Conservation (phyloP, 176 grass and related monocot genomes). For the Guadua angustifolia region DNA sequence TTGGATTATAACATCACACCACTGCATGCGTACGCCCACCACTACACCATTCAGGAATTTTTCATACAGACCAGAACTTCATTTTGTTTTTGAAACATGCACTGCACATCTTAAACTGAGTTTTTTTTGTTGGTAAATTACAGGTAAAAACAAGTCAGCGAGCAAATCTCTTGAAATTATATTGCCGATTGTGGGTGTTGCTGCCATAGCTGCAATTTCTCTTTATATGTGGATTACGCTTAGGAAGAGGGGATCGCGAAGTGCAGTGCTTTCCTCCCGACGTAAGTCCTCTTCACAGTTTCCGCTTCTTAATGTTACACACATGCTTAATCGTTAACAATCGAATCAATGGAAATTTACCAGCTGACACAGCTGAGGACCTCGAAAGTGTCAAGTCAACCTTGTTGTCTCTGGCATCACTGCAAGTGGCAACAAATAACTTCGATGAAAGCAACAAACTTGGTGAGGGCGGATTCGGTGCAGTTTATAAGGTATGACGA, state of each 20-base stretch:
- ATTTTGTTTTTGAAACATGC: neutral
- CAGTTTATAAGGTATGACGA: slow-evolving; percentile 43
- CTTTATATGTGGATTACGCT: neutral
- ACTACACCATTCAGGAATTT: too few species aligned
- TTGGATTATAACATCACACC: too few species aligned
- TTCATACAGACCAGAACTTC: neutral
- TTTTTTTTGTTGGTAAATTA: neutral
- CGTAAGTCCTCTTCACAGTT: neutral
- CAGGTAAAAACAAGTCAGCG: slow-evolving; percentile 1
- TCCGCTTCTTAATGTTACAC: neutral
- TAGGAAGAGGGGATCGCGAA: slow-evolving; percentile 13
- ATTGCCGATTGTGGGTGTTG: slow-evolving; percentile 26
- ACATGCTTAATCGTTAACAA: neutral
- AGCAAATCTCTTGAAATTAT: slow-evolving; percentile 29
- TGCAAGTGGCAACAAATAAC: slow-evolving; percentile 42
- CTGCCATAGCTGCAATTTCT: neutral
- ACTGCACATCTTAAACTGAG: neutral
- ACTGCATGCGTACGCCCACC: too few species aligned
- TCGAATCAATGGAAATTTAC: neutral
- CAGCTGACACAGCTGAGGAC: slow-evolving; percentile 24
- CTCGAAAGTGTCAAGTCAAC: slow-evolving; percentile 40
- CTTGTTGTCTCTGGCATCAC: slow-evolving; percentile 29
- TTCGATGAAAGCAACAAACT: slow-evolving; percentile 43
- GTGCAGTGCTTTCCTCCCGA: neutral
- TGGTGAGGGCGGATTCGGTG: slow-evolving; percentile 45